Conservation (phyloP, 1,139 yeast genomes). For the Diutina neorugosa region DNA sequence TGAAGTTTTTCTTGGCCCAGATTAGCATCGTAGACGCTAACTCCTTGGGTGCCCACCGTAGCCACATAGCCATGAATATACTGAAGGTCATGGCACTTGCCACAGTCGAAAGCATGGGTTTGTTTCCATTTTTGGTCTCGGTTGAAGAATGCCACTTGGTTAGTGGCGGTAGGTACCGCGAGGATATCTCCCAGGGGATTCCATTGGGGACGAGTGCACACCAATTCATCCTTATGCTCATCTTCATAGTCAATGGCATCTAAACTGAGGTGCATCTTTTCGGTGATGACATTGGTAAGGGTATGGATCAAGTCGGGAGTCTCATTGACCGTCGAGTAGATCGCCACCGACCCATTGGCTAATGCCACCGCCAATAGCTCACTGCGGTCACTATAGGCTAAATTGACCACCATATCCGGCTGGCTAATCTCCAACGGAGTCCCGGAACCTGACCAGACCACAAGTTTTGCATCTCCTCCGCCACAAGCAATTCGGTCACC, state of each 20-base stretch:
- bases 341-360: slow-evolving; percentile 52
- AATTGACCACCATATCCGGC: slow-evolving; percentile 46
- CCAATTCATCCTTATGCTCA: slow-evolving; percentile 29
- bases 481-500: slow-evolving; percentile 61
- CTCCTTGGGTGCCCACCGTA: not conserved
- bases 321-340: slow-evolving; percentile 48
- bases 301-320: slow-evolving; percentile 25
- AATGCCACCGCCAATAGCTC: slow-evolving; percentile 47
- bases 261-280: slow-evolving; percentile 22
- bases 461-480: slow-evolving; percentile 63
- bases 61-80: not conserved
- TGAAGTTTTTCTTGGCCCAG: not conserved
- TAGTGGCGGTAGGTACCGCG: slow-evolving; percentile 39
- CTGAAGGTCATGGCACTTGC: slow-evolving; percentile 1
- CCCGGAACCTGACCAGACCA: slow-evolving; percentile 36
- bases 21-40: not conserved
- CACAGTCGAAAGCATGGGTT: not conserved
- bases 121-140: not conserved
- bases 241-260: slow-evolving; percentile 24
- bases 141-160: not conserved
- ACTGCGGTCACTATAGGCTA: slow-evolving; percentile 52
- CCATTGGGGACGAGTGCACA: slow-evolving; percentile 25
- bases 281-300: slow-evolving; percentile 27
- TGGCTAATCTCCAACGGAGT: slow-evolving; percentile 22
- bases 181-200: slow-evolving; percentile 41